A percentile compares a stretch with the other conserved stretches of the same genome.
phyloP scores from a whole-genome alignment of 805 yeast genomes.

The Millerozyma acaciae region DNA sequence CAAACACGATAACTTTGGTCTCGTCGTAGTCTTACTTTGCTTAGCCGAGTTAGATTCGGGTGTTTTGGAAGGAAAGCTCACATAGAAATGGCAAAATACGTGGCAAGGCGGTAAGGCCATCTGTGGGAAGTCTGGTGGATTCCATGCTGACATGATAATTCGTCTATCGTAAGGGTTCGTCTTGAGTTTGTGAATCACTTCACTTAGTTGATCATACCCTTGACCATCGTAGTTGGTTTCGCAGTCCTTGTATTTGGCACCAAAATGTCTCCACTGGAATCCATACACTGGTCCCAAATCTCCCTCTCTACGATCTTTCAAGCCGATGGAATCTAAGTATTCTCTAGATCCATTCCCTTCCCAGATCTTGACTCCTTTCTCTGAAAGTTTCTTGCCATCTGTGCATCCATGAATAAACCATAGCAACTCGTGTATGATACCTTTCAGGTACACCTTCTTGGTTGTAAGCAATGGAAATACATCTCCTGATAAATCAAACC shows the following conservation, averaged over 20 bases:
- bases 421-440: conserved; percentile 80
- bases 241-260: conserved; percentile 85
- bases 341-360: conserved; percentile 97
- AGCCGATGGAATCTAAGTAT: conserved; percentile 78
- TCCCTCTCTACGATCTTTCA: conserved; percentile 78
- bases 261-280: conserved; percentile 99
- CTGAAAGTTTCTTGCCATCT: conserved; percentile 73
- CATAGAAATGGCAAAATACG: conserved; percentile 93
- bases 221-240: conserved; percentile 82
- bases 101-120: conserved; percentile 99
- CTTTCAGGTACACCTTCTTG: conserved; percentile 85
- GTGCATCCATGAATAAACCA: conserved; percentile 94
- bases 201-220: conserved; percentile 87
- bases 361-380: conserved; percentile 94
- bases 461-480: conserved; percentile 88
- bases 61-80: conserved; percentile 63
- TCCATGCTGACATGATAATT: conserved; percentile 96
- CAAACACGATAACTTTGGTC: conserved; percentile 77
- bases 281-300: conserved; percentile 99
- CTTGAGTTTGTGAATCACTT: conserved; percentile 73
- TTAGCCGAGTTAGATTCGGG: conserved; percentile 16
- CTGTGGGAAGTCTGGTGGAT: conserved; percentile 86
- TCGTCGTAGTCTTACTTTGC: conserved; percentile 18
- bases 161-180: conserved; percentile 93
- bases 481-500: conserved; percentile 72